These are phyloP conservation scores for Russula sp. DNA, from an alignment of 768 basidiomycete species.

Conservation along the genomic window DNA sequence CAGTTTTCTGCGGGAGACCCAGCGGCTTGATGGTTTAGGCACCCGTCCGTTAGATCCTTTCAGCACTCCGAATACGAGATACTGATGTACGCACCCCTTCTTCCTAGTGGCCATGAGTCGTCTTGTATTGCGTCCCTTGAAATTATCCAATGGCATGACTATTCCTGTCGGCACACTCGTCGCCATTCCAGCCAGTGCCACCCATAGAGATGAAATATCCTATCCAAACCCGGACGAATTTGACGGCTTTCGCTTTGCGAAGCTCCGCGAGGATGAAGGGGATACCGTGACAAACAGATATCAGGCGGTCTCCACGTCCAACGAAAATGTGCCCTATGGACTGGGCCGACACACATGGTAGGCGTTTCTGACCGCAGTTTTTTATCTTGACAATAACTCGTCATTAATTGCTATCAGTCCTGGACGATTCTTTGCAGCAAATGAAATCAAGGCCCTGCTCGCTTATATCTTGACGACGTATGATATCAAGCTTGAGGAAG, in stretches of 20 bases:
- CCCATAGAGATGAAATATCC: conserved; percentile 41
- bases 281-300: background rate
- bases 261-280: conserved; percentile 33
- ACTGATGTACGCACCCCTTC: background rate
- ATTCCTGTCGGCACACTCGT: conserved; percentile 43
- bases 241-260: conserved; percentile 43
- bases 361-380: background rate
- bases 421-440: background rate
- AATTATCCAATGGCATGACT: conserved; percentile 39
- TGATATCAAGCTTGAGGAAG: background rate
- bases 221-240: conserved; percentile 45
- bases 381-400: background rate
- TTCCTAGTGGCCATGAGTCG: conserved; percentile 31
- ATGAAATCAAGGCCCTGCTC: background rate
- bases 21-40: conserved; percentile 30
- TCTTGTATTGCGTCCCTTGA: conserved; percentile 33
- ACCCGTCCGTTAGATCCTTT: background rate
- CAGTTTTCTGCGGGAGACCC: conserved; percentile 39
- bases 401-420: background rate
- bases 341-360: background rate
- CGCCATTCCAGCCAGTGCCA: conserved; percentile 34
- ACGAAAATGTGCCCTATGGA: background rate
- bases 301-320: background rate
- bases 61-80: background rate
- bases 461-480: background rate